Base-by-base conservation (phyloP, 2,329 filamentous ascomycete genomes). In the Colletotrichum sp. region DNA sequence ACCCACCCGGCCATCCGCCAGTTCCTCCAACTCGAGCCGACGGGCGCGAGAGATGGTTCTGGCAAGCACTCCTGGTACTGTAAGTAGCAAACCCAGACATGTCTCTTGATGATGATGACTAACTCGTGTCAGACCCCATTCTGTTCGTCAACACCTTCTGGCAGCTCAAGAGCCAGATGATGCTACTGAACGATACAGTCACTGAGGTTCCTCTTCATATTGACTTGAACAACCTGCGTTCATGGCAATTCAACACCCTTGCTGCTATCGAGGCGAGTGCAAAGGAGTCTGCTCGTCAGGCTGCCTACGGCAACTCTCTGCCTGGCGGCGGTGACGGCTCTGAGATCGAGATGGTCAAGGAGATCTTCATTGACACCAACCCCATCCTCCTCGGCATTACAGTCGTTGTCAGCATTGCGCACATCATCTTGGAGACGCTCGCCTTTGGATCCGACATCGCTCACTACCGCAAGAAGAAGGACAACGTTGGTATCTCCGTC, bases 401-500 rank as follows among this genome's bases (percentile, higher is more conserved):
- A 1, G 92, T 92, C 30, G 85, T 98, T 11, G 97, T 98, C 80
- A 96, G 93, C 78, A 90, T 99, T 74, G 90, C 97, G 52, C 97
- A 99, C 87, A 96, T 98, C 90, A 89, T 99, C 80, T 96, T 99
- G 78, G 97, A 99, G 86, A 96, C 95, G 82, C 91, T 99, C 39
- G 97, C 97, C 3, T 99, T 99, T 88, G 98, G 98, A 82, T 98
- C 94, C 83, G 97, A 99, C 83, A 98, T 99, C 83, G 93, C 96
- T 65, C 97, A 99, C 86, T 99, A 97, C 92, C 95, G 96, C 83
- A 98, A 99, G 89, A 99, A 99, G 93, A 99, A 99, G 90, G 98
- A 99, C 87, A 97, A 98, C 75, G 95, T 99, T 32, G 97, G 97
- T 78, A 98, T 98, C 62, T 98, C 96, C 2, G 94, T 99, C 76